These are phyloP conservation scores for Neurospora hispaniola DNA, from an alignment of 495 filamentous ascomycete genomes.

Conservation along the genomic window DNA sequence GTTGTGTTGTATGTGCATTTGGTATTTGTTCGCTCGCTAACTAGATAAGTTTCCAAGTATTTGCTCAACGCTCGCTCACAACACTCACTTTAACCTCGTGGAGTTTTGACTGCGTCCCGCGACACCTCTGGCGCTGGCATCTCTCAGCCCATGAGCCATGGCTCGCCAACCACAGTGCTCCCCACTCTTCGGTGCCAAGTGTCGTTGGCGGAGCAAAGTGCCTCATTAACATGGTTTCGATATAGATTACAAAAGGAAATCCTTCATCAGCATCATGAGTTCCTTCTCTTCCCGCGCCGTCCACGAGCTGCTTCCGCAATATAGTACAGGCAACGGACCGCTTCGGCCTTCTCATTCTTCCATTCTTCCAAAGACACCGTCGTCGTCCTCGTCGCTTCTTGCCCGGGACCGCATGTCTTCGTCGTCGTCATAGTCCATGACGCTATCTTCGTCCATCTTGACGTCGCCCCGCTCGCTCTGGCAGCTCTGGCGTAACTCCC, in stretches of 20 bases:
- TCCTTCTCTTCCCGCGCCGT: slow-evolving; percentile 1
- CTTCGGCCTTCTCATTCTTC: slow-evolving; percentile 53
- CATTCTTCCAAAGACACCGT: slow-evolving; percentile 91
- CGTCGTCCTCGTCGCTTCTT: slow-evolving; percentile 80
- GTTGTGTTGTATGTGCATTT: not conserved
- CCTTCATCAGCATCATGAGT: slow-evolving; percentile 20
- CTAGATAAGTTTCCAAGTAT: slow-evolving; percentile 23
- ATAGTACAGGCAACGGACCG: not conserved
- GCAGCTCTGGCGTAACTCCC: slow-evolving; percentile 21
- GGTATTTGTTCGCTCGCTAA: slow-evolving; percentile 13
- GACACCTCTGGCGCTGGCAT: not conserved
- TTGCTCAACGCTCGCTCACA: slow-evolving; percentile 48
- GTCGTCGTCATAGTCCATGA: slow-evolving; percentile 65
- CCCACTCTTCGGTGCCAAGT: slow-evolving; percentile 51
- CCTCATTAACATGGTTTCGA: slow-evolving; percentile 33
- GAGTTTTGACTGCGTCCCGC: slow-evolving; percentile 15
- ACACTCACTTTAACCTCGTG: slow-evolving; percentile 54
- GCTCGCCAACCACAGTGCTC: slow-evolving; percentile 7
- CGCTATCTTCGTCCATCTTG: slow-evolving; percentile 60
- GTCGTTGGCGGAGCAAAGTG: slow-evolving; percentile 41
- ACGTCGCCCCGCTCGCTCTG: slow-evolving; percentile 35
- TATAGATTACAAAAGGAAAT: slow-evolving; percentile 41
- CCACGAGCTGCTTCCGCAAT: not conserved
- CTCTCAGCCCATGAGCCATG: not conserved
- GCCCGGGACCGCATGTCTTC: slow-evolving; percentile 52